These are phyloP conservation scores for Macadamia tetraphylla DNA, from an alignment of 164 flowering plant species.

Conservation along the genomic window DNA sequence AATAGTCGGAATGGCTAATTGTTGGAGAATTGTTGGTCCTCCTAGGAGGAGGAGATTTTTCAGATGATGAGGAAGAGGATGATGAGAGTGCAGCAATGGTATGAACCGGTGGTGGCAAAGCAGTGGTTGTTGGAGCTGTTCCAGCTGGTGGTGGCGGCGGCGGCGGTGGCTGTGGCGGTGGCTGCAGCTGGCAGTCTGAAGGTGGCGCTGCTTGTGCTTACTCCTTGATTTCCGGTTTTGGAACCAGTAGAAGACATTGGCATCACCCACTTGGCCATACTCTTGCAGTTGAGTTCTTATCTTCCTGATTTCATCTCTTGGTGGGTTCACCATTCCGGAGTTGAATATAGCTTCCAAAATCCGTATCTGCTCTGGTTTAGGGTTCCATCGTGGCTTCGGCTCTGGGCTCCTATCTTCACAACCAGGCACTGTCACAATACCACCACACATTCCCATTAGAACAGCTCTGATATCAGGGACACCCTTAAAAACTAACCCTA, in stretches of 20 bases:
- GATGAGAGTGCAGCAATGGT: slow-evolving; percentile 28
- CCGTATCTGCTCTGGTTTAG: slow-evolving; percentile 92
- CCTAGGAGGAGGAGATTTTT: slow-evolving; percentile 43
- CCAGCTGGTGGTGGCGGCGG: not conserved
- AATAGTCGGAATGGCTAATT: too few relatives aligned
- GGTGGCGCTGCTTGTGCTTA: slow-evolving; percentile 83
- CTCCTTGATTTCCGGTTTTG: slow-evolving; percentile 95
- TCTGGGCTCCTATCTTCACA: slow-evolving; percentile 86
- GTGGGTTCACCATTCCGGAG: slow-evolving; percentile 98
- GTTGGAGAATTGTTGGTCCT: slow-evolving; percentile 40
- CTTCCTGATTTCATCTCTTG: slow-evolving; percentile 85
- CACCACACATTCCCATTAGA: not conserved
- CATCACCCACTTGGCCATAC: slow-evolving; percentile 95
- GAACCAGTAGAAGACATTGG: slow-evolving; percentile 99
- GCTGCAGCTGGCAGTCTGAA: slow-evolving; percentile 20
- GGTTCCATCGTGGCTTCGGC: slow-evolving; percentile 99
- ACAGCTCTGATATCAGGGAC: too few relatives aligned
- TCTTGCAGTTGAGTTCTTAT: slow-evolving; percentile 87
- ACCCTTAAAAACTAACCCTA: too few relatives aligned
- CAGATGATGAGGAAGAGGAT: slow-evolving; percentile 61
- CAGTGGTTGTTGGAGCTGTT: not conserved
- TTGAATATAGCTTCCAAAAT: slow-evolving; percentile 94
- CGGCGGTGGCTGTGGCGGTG: not conserved
- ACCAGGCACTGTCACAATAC: slow-evolving; percentile 20
- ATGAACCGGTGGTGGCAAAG: not conserved